A percentile compares a stretch with the other conserved stretches of the same genome.
These are phyloP conservation scores for Dothiorella sarmentorum DNA, from an alignment of 2,329 filamentous ascomycete genomes.

Conservation along the genomic window DNA sequence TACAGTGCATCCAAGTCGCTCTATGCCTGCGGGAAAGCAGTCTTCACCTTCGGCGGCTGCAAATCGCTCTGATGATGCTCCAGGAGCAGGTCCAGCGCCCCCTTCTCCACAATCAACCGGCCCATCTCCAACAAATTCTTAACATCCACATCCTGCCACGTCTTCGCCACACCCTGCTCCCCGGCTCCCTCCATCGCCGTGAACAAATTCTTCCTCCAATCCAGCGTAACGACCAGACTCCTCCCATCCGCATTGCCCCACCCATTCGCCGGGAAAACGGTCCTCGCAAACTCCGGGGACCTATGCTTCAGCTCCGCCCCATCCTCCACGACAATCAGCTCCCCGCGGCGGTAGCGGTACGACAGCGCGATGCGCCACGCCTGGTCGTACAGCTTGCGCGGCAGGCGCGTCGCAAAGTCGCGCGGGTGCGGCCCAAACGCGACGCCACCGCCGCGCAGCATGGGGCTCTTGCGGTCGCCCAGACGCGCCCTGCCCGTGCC, in stretches of 20 bases:
- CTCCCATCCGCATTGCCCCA: constrained; percentile 35
- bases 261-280: constrained; percentile 67
- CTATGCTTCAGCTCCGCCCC: constrained; percentile 68
- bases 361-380: constrained; percentile 93
- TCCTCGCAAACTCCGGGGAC: constrained; percentile 58
- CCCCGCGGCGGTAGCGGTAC: constrained; percentile 82
- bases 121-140: constrained; percentile 88
- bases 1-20: constrained; percentile 45
- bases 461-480: constrained; percentile 76
- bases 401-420: constrained; percentile 82
- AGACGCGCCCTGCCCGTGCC: constrained; percentile 76
- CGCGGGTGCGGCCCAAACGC: constrained; percentile 85
- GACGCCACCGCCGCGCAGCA: constrained; percentile 81
- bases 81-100: constrained; percentile 73
- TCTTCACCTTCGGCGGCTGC: constrained; percentile 13
- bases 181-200: constrained; percentile 58
- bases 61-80: constrained; percentile 55
- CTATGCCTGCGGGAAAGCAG: constrained; percentile 34
- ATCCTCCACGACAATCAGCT: constrained; percentile 81
- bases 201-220: constrained; percentile 27
- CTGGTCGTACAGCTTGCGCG: constrained; percentile 87
- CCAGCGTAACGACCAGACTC: constrained; percentile 17
- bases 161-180: constrained; percentile 59
- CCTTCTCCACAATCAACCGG: constrained; percentile 80
- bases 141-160: constrained; percentile 80